Evolutionary conservation across 1,284 basidiomycete genomes (phyloP).

Genomic region (Irpex sp.): DNA sequence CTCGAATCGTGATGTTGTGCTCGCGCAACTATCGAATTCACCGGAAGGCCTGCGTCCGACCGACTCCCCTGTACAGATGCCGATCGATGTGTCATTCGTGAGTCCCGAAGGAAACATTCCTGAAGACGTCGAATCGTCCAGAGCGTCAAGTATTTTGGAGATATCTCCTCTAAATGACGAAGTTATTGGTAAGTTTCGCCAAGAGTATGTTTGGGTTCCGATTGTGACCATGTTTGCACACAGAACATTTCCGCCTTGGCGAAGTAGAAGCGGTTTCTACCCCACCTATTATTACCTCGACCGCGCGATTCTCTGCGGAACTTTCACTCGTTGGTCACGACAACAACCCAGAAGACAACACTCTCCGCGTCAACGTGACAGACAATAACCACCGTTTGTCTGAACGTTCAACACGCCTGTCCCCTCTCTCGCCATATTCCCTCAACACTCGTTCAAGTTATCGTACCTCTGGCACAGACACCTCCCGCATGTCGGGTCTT

Average conservation of each 20-base stretch:
- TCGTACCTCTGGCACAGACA: conserved; percentile 52
- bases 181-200: conserved; percentile 35
- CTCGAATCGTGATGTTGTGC: conserved; percentile 13
- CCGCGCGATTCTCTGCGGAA: conserved; percentile 37
- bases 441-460: conserved; percentile 56
- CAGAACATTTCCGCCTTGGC: conserved; percentile 47
- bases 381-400: conserved; percentile 15
- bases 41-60: conserved; percentile 15
- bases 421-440: conserved; percentile 35
- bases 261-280: conserved; percentile 47
- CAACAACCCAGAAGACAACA: conserved; percentile 8
- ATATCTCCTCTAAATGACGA: conserved; percentile 29
- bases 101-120: conserved; percentile 38
- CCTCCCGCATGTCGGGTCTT: conserved; percentile 63
- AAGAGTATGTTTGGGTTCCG: conserved; percentile 8
- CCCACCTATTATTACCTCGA: conserved; percentile 36
- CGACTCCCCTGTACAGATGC: conserved; percentile 25
- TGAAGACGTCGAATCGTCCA: conserved; percentile 59
- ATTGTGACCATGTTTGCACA: neutral
- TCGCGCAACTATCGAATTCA: conserved; percentile 18
- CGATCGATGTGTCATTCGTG: conserved; percentile 22
- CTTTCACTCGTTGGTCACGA: conserved; percentile 22
- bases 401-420: conserved; percentile 31
- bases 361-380: neutral
- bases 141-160: conserved; percentile 46